Evolutionary conservation across 2,329 filamentous ascomycete genomes (phyloP), one percentile per base, ranked within the genome.

Genomic region (Venturia carpophila): DNA sequence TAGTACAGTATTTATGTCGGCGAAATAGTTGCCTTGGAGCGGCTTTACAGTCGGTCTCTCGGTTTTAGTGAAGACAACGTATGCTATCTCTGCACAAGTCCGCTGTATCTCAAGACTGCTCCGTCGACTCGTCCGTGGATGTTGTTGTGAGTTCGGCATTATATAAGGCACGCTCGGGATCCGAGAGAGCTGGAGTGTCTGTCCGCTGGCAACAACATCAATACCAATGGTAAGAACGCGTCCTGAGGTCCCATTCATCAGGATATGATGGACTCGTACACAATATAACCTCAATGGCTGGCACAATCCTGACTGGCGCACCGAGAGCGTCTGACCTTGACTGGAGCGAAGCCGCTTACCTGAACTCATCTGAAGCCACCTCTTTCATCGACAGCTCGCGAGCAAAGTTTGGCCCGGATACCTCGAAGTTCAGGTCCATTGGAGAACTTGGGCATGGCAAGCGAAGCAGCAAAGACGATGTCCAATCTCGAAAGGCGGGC

Each of bases 301-400:
- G 52, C 52, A 58, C n/a, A 15, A 58, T 63, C 30, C 62, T 63
- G 1, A 52, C 62, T 41, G 62, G 62, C 43, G 62, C 62, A 34
- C 62, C 62, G 11, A 63, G 41, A 52, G 13, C 21, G 7, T 34
- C 43, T 30, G 62, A 63, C 62, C 47, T 63, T 27, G 45, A 47
- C 15, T 63, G 62, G 62, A 49, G 45, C 37, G 62, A 63, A 24
- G 41, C 21, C 15, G 62, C 34, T 1, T 49, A 47, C 17, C 24
- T 63, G 30, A 55, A 47, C 3, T 10, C 42, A 11, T 63, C 62
- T 21, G 62, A 47, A 19, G 52, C 52, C 17, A 34, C 52, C 19
- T 58, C 52, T 19, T 34, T 37, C 52, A 58, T 58, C 7, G 52
- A 58, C 17, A 58, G 19, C 17, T 58, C 52, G 30, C 15, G 52